phyloP scores from a whole-genome alignment of 2,329 filamentous ascomycete species.

The Daldinia sp. region DNA sequence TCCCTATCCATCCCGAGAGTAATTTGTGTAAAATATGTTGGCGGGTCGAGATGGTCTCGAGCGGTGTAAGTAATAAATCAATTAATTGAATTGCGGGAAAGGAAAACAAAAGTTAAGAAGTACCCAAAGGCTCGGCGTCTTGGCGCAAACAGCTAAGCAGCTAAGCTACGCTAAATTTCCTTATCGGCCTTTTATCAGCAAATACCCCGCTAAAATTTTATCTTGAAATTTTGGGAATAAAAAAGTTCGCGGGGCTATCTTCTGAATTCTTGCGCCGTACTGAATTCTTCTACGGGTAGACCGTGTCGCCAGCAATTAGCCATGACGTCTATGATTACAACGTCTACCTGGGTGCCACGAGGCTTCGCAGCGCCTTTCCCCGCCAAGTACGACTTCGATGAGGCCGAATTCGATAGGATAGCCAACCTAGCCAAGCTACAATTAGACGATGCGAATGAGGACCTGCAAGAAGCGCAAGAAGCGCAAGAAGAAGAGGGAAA shows the following conservation, averaged over 20 bases:
- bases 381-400: constrained; percentile 77
- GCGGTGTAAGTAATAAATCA: constrained; percentile 2
- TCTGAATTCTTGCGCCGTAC: constrained; percentile 11
- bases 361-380: constrained; percentile 81
- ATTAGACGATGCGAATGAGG: constrained; percentile 90
- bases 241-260: constrained; percentile 43
- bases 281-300: not conserved
- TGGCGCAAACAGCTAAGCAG: not conserved
- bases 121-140: not conserved
- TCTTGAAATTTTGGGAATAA: constrained; percentile 24
- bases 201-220: constrained; percentile 41
- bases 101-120: constrained; percentile 18
- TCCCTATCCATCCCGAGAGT: constrained; percentile 44
- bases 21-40: not conserved
- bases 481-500: constrained; percentile 41
- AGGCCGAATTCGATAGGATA: constrained; percentile 79
- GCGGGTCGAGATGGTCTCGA: constrained; percentile 1
- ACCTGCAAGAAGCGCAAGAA: constrained; percentile 76
- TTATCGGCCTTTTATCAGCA: constrained; percentile 38
- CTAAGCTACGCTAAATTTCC: constrained; percentile 1
- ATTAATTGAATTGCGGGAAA: constrained; percentile 1
- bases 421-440: constrained; percentile 78
- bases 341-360: constrained; percentile 77
- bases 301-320: constrained; percentile 22
- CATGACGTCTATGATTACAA: constrained; percentile 77